A percentile compares a stretch with the other conserved stretches of the same genome.
phyloP scores from a whole-genome alignment of 2,329 filamentous ascomycete genomes.

The Albifimbria verrucaria region DNA sequence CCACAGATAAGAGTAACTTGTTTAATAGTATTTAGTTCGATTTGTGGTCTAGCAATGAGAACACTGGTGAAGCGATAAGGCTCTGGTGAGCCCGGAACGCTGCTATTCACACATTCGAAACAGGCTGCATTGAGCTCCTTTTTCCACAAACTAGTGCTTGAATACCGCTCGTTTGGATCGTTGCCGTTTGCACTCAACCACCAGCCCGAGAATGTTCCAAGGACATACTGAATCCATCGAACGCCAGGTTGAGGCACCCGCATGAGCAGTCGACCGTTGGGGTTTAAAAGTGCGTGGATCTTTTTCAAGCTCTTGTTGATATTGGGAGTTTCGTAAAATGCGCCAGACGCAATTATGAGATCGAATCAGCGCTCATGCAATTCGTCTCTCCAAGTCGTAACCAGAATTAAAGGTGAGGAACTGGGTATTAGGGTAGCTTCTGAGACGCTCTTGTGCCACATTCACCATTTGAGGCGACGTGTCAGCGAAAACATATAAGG shows the following conservation, averaged over 20 bases:
- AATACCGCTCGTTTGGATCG: constrained; percentile 21
- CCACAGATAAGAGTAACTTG: constrained; percentile 3
- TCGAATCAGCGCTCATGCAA: constrained; percentile 29
- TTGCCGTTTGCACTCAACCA: constrained; percentile 29
- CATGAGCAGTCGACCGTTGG: constrained; percentile 26
- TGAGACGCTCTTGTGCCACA: constrained; percentile 23
- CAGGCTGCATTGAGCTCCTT: constrained; percentile 20
- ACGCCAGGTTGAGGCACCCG: constrained; percentile 21
- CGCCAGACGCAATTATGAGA: constrained; percentile 31
- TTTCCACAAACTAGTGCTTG: constrained; percentile 21
- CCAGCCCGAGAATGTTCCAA: constrained; percentile 29
- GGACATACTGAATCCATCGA: constrained; percentile 25
- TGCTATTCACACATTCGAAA: constrained; percentile 13
- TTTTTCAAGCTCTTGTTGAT: constrained; percentile 26
- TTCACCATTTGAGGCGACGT: constrained; percentile 23
- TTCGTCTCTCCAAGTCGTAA: constrained; percentile 21
- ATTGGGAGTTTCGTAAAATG: constrained; percentile 32
- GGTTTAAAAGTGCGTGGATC: constrained; percentile 26
- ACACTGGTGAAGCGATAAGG: too few species aligned
- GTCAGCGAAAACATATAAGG: constrained; percentile 27
- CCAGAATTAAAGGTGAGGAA: constrained; percentile 16
- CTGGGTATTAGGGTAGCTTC: constrained; percentile 10
- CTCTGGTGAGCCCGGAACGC: too few species aligned
- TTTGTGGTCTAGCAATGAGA: too few species aligned
- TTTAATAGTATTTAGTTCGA: background rate